Conservation (phyloP, 768 basidiomycete genomes). For the Lepiota venenata region DNA sequence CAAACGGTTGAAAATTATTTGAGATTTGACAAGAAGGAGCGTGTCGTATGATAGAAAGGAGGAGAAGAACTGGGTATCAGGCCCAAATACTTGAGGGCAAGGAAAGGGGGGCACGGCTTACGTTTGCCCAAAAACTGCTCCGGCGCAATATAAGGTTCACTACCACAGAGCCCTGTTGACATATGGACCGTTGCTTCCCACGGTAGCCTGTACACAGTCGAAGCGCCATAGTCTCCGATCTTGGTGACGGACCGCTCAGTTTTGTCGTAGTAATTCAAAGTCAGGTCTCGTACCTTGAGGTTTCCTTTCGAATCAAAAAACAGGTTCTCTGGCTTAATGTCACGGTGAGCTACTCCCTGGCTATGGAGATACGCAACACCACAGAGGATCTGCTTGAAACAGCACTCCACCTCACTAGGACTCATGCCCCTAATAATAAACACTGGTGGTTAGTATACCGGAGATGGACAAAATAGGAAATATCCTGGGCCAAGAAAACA, state of each 20-base stretch:
- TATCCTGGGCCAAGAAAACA: constrained; percentile 1
- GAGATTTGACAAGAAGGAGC: constrained; percentile 10
- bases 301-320: constrained; percentile 92
- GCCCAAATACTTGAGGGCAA: constrained; percentile 28
- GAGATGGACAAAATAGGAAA: constrained; percentile 4
- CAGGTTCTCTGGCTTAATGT: constrained; percentile 97
- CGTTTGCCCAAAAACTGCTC: constrained; percentile 97
- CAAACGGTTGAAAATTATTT: constrained; percentile 3
- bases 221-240: constrained; percentile 99
- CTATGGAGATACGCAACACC: constrained; percentile 91
- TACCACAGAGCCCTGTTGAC: constrained; percentile 95
- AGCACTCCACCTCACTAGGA: constrained; percentile 91
- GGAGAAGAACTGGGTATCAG: constrained; percentile 29
- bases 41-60: constrained; percentile 18
- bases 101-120: constrained; percentile 47
- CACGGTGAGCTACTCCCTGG: constrained; percentile 97
- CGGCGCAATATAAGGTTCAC: constrained; percentile 98
- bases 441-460: constrained; percentile 1
- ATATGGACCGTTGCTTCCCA: constrained; percentile 98
- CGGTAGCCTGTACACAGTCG: constrained; percentile 97
- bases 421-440: constrained; percentile 56
- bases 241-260: constrained; percentile 23
- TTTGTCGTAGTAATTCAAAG: neutral
- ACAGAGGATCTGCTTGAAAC: constrained; percentile 92
- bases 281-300: constrained; percentile 66